Conservation (phyloP, 257 asterid species). For the Salvia hispanica region DNA sequence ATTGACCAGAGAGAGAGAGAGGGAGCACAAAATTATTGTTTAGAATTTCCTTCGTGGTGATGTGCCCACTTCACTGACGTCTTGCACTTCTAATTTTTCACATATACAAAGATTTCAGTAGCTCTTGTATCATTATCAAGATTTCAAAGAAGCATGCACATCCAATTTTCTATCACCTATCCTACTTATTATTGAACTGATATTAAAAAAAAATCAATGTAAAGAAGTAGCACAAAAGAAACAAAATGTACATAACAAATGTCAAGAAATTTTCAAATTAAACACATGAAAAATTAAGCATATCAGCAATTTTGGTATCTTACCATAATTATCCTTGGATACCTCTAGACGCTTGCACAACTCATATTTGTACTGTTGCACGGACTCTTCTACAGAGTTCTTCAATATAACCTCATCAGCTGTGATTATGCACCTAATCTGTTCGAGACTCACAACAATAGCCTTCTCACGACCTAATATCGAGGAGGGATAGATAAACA, state of each 20-base stretch:
- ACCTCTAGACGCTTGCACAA: constrained; percentile 87
- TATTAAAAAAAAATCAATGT: background rate
- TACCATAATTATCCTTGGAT: constrained; percentile 80
- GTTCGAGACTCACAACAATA: constrained; percentile 92
- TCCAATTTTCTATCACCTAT: background rate
- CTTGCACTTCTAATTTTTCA: background rate
- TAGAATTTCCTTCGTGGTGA: background rate
- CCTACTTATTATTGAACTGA: background rate
- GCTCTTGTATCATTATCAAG: background rate
- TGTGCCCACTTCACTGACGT: background rate
- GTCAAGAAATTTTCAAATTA: background rate
- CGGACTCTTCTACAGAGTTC: constrained; percentile 86
- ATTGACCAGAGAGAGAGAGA: constrained; percentile 6
- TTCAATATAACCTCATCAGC: constrained; percentile 95
- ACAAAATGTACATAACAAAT: background rate
- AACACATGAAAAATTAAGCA: background rate
- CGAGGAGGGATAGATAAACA: constrained; percentile 84
- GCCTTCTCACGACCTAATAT: constrained; percentile 98
- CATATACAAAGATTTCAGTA: background rate
- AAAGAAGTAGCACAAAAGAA: background rate
- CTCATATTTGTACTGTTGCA: constrained; percentile 75
- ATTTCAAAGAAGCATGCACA: background rate
- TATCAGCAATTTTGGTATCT: constrained; percentile 26
- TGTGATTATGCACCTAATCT: constrained; percentile 92
- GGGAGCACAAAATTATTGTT: background rate